These are phyloP conservation scores for Scytalidium sp. DNA, from an alignment of 2,329 filamentous ascomycete species.

Conservation along the genomic window DNA sequence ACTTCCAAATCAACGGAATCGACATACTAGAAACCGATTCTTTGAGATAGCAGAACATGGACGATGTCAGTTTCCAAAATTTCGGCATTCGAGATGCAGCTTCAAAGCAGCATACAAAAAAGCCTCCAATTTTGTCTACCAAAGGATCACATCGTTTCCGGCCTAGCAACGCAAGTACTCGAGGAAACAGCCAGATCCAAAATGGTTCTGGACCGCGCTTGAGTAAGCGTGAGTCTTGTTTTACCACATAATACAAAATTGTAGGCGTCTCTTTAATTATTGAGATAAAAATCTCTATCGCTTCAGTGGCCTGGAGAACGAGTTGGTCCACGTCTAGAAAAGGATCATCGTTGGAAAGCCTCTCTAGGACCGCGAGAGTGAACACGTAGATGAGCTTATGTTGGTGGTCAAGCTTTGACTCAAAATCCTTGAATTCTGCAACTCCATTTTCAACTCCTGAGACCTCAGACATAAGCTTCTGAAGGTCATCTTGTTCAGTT, in stretches of 20 bases:
- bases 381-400: slow-evolving; percentile 85
- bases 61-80: slow-evolving; percentile 46
- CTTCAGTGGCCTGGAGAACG: slow-evolving; percentile 62
- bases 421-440: slow-evolving; percentile 42
- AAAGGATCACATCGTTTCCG: slow-evolving; percentile 46
- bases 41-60: slow-evolving; percentile 47
- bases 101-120: slow-evolving; percentile 48
- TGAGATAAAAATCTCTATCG: slow-evolving; percentile 72
- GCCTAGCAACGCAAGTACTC: slow-evolving; percentile 54
- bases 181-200: slow-evolving; percentile 63
- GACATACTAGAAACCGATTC: slow-evolving; percentile 28
- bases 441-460: slow-evolving; percentile 57
- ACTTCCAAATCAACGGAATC: background rate
- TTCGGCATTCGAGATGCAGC: slow-evolving; percentile 39
- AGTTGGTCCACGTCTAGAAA: slow-evolving; percentile 56
- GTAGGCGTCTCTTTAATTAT: slow-evolving; percentile 73
- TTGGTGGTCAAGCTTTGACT: slow-evolving; percentile 72
- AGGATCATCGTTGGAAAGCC: slow-evolving; percentile 63
- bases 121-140: slow-evolving; percentile 47
- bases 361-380: slow-evolving; percentile 73
- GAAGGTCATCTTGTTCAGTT: slow-evolving; percentile 70
- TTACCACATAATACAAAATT: slow-evolving; percentile 52
- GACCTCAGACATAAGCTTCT: slow-evolving; percentile 62
- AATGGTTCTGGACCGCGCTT: slow-evolving; percentile 58
- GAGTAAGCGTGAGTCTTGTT: slow-evolving; percentile 38